Conservation (phyloP, 2,329 filamentous ascomycete genomes). For the Xylariaceae sp. region DNA sequence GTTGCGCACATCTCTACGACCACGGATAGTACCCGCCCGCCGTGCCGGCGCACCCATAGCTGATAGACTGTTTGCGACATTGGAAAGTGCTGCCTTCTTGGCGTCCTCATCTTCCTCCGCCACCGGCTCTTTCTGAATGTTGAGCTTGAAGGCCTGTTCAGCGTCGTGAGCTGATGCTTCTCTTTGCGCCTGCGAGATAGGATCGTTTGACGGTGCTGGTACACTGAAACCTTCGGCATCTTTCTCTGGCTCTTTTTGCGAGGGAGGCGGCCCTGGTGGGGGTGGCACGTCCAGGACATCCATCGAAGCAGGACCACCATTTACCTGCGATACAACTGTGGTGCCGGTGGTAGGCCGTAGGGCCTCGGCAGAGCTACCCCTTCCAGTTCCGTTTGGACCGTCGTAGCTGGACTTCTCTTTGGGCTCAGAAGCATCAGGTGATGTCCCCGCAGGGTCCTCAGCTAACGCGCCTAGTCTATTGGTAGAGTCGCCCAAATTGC, state of each 20-base stretch:
- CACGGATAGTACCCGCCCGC: slow-evolving; percentile 74
- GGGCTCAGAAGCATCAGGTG: slow-evolving; percentile 31
- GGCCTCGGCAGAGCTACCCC: slow-evolving; percentile 33
- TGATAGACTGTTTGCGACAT: slow-evolving; percentile 70
- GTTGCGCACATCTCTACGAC: slow-evolving; percentile 86
- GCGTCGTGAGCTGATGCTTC: slow-evolving; percentile 60
- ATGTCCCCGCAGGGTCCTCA: slow-evolving; percentile 49
- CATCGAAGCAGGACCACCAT: slow-evolving; percentile 42
- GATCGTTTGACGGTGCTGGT: slow-evolving; percentile 60
- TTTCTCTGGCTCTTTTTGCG: slow-evolving; percentile 47
- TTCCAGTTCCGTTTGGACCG: slow-evolving; percentile 45
- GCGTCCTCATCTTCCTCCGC: slow-evolving; percentile 74
- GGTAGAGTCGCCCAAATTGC: slow-evolving; percentile 55
- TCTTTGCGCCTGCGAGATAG: slow-evolving; percentile 70
- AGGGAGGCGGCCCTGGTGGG: slow-evolving; percentile 50
- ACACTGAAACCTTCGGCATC: slow-evolving; percentile 77
- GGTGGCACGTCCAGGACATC: slow-evolving; percentile 53
- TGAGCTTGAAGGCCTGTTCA: slow-evolving; percentile 74
- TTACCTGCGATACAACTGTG: slow-evolving; percentile 39
- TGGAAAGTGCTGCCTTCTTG: slow-evolving; percentile 70
- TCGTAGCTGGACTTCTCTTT: slow-evolving; percentile 38
- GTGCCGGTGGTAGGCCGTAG: slow-evolving; percentile 28
- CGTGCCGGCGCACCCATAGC: slow-evolving; percentile 62
- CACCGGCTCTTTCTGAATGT: slow-evolving; percentile 75
- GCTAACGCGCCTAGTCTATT: slow-evolving; percentile 55